Conservation (phyloP, 2,329 filamentous ascomycete species). For the Epichloe hybrida region DNA sequence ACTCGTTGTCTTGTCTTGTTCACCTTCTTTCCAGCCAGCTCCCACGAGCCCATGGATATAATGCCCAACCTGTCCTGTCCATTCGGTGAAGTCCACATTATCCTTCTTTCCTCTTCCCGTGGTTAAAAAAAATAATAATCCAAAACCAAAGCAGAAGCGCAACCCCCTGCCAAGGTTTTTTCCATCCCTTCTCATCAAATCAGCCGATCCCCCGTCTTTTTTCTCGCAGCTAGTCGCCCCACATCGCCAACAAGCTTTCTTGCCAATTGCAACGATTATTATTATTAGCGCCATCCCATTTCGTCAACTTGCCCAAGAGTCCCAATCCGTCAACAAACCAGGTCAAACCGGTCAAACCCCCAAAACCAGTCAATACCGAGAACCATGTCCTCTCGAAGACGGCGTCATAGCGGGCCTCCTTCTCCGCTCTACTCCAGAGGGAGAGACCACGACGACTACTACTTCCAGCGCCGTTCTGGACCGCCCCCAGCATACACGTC, state of each 20-base stretch:
- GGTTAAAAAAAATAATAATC: too few relatives aligned
- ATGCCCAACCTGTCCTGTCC: neutral
- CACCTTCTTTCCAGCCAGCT: neutral
- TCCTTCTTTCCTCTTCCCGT: neutral
- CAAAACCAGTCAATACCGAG: too few relatives aligned
- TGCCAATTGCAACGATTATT: neutral
- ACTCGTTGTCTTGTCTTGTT: too few relatives aligned
- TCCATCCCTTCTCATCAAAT: neutral
- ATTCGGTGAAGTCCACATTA: neutral
- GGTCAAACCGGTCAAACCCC: too few relatives aligned
- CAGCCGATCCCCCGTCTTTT: neutral
- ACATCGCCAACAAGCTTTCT: neutral
- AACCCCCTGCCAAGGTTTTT: neutral
- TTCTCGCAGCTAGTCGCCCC: neutral
- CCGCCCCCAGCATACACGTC: neutral
- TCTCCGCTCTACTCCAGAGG: neutral
- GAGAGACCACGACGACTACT: neutral
- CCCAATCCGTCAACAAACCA: neutral
- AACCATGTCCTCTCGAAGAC: neutral
- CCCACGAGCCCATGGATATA: neutral
- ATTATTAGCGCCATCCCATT: neutral
- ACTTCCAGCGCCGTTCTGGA: neutral
- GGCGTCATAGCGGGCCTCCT: constrained; percentile 2
- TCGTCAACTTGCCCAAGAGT: neutral
- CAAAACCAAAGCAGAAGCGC: neutral